Evolutionary conservation across 2,329 filamentous ascomycete genomes (phyloP), one percentile per base, ranked within the genome.

Genomic region (Reticulascus tulasneorum): DNA sequence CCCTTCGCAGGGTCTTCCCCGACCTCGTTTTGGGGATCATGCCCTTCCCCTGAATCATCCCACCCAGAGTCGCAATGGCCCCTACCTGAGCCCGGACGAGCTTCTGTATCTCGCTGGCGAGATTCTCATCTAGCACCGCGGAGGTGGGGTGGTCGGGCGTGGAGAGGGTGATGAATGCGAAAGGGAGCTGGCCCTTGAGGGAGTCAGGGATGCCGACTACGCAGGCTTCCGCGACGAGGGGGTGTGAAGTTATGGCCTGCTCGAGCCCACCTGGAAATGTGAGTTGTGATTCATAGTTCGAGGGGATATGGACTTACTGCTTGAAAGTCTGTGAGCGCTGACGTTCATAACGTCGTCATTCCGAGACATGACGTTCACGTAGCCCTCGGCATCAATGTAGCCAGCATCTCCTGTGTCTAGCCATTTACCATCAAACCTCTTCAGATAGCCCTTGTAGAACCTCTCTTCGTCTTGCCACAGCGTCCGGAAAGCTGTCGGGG

Each of bases 311-410:
- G 17, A 59, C 71, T 50, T 68, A 85, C 85, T 87, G 9, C 89
- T 95, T 45, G 85, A 91, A 43, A 96, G 82, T 11, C 90, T 78
- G 64, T 96, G 90, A 6, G 90, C 89, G 25, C 89, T 90, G n/a
- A 95, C 90, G 54, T 96, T 96, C 54, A 96, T 89, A 41, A 96
- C 84, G 58, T 96, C 90, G 63, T 96, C 90, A 21, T 67, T 72
- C 25, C 78, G 64, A 25, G 73, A 73, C 77, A 82, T 80, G 47
- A 82, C 76, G 46, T 76, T 73, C 25, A 82, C 71, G 49, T 81
- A 81, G 5, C 77, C 77, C 25, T 91, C 82, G 11, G 73, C 59
- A 54, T 96, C 90, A 38, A 96, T 79, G 69, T 89, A 81, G 0
- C 91, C 90, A 1, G 88, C 84, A 56, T 97, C 90, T 3, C 90